Evolutionary conservation across 2,329 filamentous ascomycete species (phyloP).

Genomic region (Zasmidium citrigriseum): DNA sequence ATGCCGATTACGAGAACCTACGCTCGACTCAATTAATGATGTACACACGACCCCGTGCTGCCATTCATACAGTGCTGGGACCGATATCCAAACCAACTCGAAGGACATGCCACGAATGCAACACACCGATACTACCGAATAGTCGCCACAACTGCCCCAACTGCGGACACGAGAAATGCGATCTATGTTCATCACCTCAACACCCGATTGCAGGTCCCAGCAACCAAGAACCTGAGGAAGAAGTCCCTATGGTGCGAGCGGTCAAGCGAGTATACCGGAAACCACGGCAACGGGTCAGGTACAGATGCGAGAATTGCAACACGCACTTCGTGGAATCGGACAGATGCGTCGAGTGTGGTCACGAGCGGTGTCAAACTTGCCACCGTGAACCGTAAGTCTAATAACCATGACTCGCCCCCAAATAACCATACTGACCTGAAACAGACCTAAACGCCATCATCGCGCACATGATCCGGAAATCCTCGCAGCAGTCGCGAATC

Average conservation of each 20-base stretch:
- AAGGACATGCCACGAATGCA: constrained; percentile 77
- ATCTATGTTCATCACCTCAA: constrained; percentile 64
- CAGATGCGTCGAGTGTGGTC: constrained; percentile 60
- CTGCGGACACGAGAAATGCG: constrained; percentile 75
- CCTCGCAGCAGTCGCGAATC: constrained; percentile 19
- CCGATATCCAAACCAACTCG: constrained; percentile 71
- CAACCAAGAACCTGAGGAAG: constrained; percentile 24
- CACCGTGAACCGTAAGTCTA: constrained; percentile 53
- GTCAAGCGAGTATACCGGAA: constrained; percentile 45
- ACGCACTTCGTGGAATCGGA: constrained; percentile 58
- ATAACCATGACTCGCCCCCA: not conserved
- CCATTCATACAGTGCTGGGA: constrained; percentile 57
- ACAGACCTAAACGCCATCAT: constrained; percentile 18
- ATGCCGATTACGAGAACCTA: constrained; percentile 6
- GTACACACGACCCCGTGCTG: constrained; percentile 24
- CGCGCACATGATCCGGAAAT: constrained; percentile 21
- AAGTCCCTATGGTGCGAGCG: constrained; percentile 29
- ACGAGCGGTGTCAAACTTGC: constrained; percentile 62
- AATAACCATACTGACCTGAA: constrained; percentile 4
- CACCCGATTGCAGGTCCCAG: constrained; percentile 34
- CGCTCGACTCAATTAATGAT: constrained; percentile 19
- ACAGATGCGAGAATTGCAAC: constrained; percentile 63
- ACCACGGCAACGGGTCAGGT: constrained; percentile 47
- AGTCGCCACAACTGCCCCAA: constrained; percentile 52
- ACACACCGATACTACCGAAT: constrained; percentile 5